Percentiles rank a stretch among this genome's conserved stretches.
phyloP scores from a whole-genome alignment of 192 early-diverging fungal genomes.

The Dispira simplex region DNA sequence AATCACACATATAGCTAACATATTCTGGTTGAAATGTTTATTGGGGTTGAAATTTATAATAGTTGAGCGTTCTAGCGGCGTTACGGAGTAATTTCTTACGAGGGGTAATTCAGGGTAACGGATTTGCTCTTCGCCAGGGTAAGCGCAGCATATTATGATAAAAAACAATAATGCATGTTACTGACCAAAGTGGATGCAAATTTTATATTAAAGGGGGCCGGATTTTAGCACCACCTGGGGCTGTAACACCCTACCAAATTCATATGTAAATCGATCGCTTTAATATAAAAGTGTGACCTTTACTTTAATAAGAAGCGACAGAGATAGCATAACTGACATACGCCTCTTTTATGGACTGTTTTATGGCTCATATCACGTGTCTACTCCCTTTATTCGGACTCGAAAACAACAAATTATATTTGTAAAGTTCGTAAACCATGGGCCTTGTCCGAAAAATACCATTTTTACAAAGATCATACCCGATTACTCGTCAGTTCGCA shows the following conservation, averaged over 20 bases:
- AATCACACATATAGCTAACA: background rate
- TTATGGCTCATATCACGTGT: background rate
- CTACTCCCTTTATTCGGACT: background rate
- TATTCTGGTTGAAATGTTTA: background rate
- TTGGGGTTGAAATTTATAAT: background rate
- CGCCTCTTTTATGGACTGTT: background rate
- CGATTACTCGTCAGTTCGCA: background rate
- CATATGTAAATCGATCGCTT: background rate
- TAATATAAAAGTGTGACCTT: background rate
- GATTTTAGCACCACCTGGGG: no score
- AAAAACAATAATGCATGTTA: no score
- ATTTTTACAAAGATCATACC: conserved; percentile 3
- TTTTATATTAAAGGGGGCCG: no score
- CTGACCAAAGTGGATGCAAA: no score
- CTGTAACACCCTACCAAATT: no score
- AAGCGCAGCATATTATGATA: background rate
- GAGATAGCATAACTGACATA: background rate
- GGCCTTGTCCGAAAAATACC: conserved; percentile 8
- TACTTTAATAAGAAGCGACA: background rate
- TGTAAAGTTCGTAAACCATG: conserved; percentile 8
- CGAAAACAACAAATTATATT: background rate
- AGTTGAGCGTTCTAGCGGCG: background rate
- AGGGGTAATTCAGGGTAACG: background rate
- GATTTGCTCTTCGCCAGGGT: background rate
- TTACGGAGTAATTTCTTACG: background rate